phyloP scores from a whole-genome alignment of 148 eudicot species.

The Chenopodium formosanum region DNA sequence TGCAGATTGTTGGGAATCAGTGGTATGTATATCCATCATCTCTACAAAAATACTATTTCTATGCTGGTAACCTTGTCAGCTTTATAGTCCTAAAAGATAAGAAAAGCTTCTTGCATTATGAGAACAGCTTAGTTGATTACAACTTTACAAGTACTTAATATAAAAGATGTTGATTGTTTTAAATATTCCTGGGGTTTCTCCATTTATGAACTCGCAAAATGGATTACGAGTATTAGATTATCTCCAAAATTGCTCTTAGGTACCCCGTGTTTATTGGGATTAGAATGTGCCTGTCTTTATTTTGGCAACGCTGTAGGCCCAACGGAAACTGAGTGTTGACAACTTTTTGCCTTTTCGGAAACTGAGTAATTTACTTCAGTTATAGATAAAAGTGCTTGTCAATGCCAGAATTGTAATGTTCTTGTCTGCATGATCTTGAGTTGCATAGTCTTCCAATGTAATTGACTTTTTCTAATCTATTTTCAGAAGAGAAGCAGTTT shows the following conservation, averaged over 20 bases:
- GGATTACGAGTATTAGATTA: not conserved
- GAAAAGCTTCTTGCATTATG: not conserved
- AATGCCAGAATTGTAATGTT: not conserved
- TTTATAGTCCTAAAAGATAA: not conserved
- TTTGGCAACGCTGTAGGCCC: not conserved
- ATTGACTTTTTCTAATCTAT: not conserved
- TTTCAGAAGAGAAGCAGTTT: constrained; percentile 64
- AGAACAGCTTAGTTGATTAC: not conserved
- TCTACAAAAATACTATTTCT: not conserved
- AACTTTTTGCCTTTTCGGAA: not conserved
- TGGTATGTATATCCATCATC: constrained; percentile 53
- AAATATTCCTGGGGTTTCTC: not conserved
- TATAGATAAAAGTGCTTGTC: not conserved
- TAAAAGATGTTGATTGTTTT: not conserved
- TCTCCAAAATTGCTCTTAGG: not conserved
- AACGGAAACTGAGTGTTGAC: not conserved
- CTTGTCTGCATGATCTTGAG: not conserved
- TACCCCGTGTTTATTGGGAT: not conserved
- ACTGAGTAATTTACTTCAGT: not conserved
- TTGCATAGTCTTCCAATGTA: not conserved
- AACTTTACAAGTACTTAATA: not conserved
- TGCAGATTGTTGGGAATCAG: constrained; percentile 54
- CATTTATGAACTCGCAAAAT: not conserved
- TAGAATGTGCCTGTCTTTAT: not conserved
- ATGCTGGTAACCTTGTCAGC: not conserved